Percentiles rank a stretch among this genome's conserved stretches.
phyloP scores from a whole-genome alignment of 345 rosid genomes.

The Triadica sebifera region DNA sequence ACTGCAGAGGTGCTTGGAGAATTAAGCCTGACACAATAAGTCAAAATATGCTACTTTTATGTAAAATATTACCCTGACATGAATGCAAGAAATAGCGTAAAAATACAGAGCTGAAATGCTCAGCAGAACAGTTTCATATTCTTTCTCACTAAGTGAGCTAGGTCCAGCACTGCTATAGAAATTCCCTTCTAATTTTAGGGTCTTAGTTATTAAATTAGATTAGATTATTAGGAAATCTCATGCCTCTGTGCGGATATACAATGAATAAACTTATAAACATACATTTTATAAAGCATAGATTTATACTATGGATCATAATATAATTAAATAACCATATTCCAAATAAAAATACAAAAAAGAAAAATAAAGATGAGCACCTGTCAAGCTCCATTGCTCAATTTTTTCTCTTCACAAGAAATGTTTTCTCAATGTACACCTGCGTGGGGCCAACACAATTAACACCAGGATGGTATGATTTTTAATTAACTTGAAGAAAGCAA shows the following conservation, averaged over 20 bases:
- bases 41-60: background rate
- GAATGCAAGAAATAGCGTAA: background rate
- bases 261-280: background rate
- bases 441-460: background rate
- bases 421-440: background rate
- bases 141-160: background rate
- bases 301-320: background rate
- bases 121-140: background rate
- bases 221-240: background rate
- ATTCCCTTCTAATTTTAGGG: background rate
- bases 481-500: background rate
- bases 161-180: background rate
- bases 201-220: background rate
- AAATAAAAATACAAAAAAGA: background rate
- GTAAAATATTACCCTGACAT: background rate
- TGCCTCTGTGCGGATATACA: background rate
- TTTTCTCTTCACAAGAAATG: background rate
- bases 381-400: slow-evolving; percentile 7
- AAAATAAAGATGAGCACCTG: background rate
- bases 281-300: background rate
- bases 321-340: background rate
- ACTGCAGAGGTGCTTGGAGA: slow-evolving; percentile 71
- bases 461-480: background rate
- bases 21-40: slow-evolving; percentile 51
- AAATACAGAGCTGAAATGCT: background rate